Evolutionary conservation across 169 alveolate genomes (phyloP).

Genomic region (Cryptosporidium meleagridis): DNA sequence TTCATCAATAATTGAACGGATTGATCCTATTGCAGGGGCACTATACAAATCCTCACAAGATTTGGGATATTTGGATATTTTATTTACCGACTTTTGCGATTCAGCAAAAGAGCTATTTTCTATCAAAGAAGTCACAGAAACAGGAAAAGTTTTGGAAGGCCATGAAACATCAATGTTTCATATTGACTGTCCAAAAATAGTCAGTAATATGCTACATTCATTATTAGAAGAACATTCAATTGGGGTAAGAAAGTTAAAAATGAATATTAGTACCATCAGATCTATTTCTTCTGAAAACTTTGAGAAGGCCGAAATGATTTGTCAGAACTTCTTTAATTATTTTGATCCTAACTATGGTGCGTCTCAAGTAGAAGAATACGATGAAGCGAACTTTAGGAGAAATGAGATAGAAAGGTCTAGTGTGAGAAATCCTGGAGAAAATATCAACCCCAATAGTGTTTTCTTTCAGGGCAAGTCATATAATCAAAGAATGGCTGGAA

Average conservation of each 20-base stretch:
- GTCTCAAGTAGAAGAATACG: constrained; percentile 58
- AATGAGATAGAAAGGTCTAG: neutral
- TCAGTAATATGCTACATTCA: constrained; percentile 39
- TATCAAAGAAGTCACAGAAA: constrained; percentile 61
- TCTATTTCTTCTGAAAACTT: constrained; percentile 43
- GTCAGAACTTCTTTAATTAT: constrained; percentile 50
- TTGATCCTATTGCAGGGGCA: constrained; percentile 73
- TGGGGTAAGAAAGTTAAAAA: neutral
- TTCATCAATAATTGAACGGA: constrained; percentile 20
- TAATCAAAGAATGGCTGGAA: constrained; percentile 47
- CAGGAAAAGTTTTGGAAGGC: constrained; percentile 49
- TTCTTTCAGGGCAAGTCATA: constrained; percentile 22
- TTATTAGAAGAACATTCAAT: constrained; percentile 32
- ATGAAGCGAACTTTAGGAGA: neutral
- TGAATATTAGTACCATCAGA: neutral
- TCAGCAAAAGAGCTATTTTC: constrained; percentile 17
- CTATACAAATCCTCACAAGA: constrained; percentile 52
- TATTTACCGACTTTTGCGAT: constrained; percentile 47
- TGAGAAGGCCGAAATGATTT: constrained; percentile 58
- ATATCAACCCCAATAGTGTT: too few species aligned
- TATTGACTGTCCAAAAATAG: constrained; percentile 51
- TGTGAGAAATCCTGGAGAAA: neutral
- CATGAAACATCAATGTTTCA: constrained; percentile 65
- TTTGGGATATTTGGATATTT: constrained; percentile 56
- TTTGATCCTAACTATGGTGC: constrained; percentile 65